Base-by-base conservation (phyloP, 1,284 basidiomycete genomes). In the Caloboletus inedulis region DNA sequence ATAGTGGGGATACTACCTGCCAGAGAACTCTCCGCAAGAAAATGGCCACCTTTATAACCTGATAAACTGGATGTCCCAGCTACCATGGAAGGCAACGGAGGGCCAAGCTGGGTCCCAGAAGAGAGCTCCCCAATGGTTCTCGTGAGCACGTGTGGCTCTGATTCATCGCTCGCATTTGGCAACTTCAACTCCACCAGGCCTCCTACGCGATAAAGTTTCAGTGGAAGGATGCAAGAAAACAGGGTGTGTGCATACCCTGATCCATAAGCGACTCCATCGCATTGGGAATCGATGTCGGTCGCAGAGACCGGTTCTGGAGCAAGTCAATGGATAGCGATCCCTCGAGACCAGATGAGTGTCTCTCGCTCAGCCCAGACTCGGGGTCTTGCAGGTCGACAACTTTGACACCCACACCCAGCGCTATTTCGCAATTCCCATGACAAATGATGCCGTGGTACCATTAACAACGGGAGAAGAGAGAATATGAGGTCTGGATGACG, bases 201-300 rank as follows among this genome's bases (percentile, higher is more conserved):
- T 25, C 80, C 84, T 86, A 50, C 27, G 41, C 39, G 34, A 48
- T 33, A 44, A 27, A 3, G 6, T 7, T 19, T 51, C 42, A 39
- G 37, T 31, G 37, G 27, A 43, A 25, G 40, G 33, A 37, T 31
- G 34, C 52, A 30, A 43, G 29, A 39, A 54, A 41, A 49, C 7
- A 18, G 43, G 18, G 5, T 13, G 35, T 41, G 21, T 3, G 59
- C 69, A 43, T 56, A 80, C 84, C 84, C 72, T 87, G 84, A 50
- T 88, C 83, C 85, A 87, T 85, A 8, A 87, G 74, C 39, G 77
- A 77, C 47, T 84, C 81, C 70, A 87, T 71, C 2, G 78, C 84
- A 31, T 81, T 78, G 37, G 68, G 69, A 9, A 72, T 73, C 33
- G 71, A 66, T 14, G 68, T 55, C 21, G 39, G 27, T 51, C 51